Evolutionary conservation across 768 basidiomycete genomes (phyloP).

Genomic region (Suillus luteus): DNA sequence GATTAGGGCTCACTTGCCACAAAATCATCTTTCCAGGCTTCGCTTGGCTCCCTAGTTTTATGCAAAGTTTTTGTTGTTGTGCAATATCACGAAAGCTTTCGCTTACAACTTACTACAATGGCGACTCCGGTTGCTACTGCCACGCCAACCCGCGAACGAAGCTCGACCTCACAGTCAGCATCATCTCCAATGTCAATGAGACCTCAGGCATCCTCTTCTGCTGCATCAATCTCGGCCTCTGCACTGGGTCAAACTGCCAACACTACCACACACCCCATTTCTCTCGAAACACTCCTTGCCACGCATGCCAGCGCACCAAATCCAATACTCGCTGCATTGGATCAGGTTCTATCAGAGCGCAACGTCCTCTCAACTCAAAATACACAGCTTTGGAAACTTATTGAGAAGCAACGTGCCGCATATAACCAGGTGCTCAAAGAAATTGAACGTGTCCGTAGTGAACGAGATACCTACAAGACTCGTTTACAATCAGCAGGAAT

Average conservation of each 20-base stretch:
- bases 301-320: conserved; percentile 54
- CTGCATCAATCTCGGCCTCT: conserved; percentile 29
- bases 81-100: conserved; percentile 1
- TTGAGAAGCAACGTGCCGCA: conserved; percentile 88
- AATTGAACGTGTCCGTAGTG: conserved; percentile 78
- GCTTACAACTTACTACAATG: conserved; percentile 4
- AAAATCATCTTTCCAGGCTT: background rate
- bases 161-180: conserved; percentile 22
- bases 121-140: conserved; percentile 15
- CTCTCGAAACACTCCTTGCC: conserved; percentile 56
- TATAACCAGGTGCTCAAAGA: conserved; percentile 82
- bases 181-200: conserved; percentile 34
- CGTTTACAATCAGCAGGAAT: conserved; percentile 34
- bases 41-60: background rate
- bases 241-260: conserved; percentile 31
- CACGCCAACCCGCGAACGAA: conserved; percentile 27
- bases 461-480: conserved; percentile 66
- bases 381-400: conserved; percentile 90
- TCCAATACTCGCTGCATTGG: conserved; percentile 63
- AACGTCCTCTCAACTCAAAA: conserved; percentile 83
- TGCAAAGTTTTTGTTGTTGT: conserved; percentile 3
- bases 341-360: conserved; percentile 76
- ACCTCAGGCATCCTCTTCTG: conserved; percentile 34
- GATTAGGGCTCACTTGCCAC: background rate
- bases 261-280: conserved; percentile 37